Evolutionary conservation across 495 filamentous ascomycete genomes (phyloP).

Genomic region (Hypoxylon trugodes): DNA sequence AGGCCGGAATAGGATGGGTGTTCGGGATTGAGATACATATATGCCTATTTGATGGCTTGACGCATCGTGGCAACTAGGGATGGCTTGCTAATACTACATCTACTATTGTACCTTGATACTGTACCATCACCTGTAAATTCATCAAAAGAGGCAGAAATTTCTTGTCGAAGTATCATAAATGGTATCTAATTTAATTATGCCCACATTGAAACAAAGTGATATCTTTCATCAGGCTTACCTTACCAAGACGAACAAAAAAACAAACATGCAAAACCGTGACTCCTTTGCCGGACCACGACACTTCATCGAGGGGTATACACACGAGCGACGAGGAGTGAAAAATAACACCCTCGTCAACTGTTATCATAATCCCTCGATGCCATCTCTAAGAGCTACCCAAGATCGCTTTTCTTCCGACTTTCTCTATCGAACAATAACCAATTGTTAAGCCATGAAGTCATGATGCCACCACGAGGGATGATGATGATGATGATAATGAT

Average conservation of each 20-base stretch:
- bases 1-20: background rate
- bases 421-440: slow-evolving; percentile 35
- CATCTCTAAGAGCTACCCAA: slow-evolving; percentile 27
- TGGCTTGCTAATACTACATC: background rate
- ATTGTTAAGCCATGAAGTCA: slow-evolving; percentile 36
- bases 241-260: slow-evolving; percentile 20
- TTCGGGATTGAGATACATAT: background rate
- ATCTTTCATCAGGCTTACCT: slow-evolving; percentile 29
- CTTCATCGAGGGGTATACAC: slow-evolving; percentile 4
- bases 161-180: slow-evolving; percentile 19
- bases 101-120: slow-evolving; percentile 20
- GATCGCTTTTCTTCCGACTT: slow-evolving; percentile 28
- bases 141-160: background rate
- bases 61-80: background rate
- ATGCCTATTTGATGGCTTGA: background rate
- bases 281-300: slow-evolving; percentile 24
- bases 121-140: slow-evolving; percentile 22
- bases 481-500: slow-evolving; percentile 2
- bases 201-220: slow-evolving; percentile 27
- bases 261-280: slow-evolving; percentile 27
- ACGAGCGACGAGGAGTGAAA: background rate
- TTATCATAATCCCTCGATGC: slow-evolving; percentile 15
- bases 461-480: slow-evolving; percentile 24
- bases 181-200: slow-evolving; percentile 32
- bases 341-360: background rate